Percentiles rank a stretch among this genome's conserved stretches.
Conservation (phyloP, 306 rosid species). For the Vicia faba region DNA sequence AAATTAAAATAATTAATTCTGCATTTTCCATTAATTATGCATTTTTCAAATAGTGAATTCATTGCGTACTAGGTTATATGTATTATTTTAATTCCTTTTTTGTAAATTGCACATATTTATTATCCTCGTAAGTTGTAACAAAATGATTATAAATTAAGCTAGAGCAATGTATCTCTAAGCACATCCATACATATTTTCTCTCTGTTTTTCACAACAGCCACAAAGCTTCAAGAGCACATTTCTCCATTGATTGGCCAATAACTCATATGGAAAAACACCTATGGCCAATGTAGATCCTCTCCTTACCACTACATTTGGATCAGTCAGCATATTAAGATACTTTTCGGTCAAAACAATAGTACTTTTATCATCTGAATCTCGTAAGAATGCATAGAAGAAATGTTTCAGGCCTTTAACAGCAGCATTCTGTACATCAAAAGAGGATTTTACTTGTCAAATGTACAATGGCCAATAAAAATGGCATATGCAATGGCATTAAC, state of each 20-base stretch:
- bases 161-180: too few relatives aligned
- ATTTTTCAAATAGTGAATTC: too few relatives aligned
- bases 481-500: slow-evolving; percentile 6
- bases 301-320: slow-evolving; percentile 84
- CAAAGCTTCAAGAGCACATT: slow-evolving; percentile 80
- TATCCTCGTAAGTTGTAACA: too few relatives aligned
- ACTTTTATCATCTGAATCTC: slow-evolving; percentile 49
- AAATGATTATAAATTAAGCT: too few relatives aligned
- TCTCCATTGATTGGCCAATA: slow-evolving; percentile 75
- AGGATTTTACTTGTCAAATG: slow-evolving; percentile 30
- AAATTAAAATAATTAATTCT: too few relatives aligned
- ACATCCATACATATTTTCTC: too few relatives aligned
- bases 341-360: slow-evolving; percentile 55
- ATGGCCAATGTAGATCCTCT: slow-evolving; percentile 92
- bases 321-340: slow-evolving; percentile 76
- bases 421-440: slow-evolving; percentile 61
- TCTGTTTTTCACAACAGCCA: slow-evolving; percentile 61
- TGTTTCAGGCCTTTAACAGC: slow-evolving; percentile 76
- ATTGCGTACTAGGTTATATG: too few relatives aligned
- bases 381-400: slow-evolving; percentile 66
- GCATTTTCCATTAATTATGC: too few relatives aligned
- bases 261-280: slow-evolving; percentile 73
- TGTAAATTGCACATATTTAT: too few relatives aligned
- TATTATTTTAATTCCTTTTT: too few relatives aligned
- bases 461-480: slow-evolving; percentile 35